These are phyloP conservation scores for Sordariomycetes sp. DNA, from an alignment of 2,329 filamentous ascomycete species.

Conservation along the genomic window DNA sequence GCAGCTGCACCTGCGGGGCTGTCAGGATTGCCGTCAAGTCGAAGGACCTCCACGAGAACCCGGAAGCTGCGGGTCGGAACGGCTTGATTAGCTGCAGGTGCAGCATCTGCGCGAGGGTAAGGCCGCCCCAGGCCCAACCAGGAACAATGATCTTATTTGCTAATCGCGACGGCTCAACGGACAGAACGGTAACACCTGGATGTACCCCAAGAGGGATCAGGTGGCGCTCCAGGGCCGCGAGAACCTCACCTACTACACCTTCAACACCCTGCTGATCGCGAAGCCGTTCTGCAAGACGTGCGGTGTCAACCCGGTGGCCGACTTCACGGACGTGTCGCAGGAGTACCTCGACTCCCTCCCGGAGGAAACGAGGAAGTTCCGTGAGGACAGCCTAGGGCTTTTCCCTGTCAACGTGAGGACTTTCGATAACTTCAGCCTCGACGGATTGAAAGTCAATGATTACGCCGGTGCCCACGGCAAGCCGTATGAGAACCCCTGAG, in stretches of 20 bases:
- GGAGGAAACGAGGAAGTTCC: background rate
- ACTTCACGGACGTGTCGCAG: slow-evolving; percentile 15
- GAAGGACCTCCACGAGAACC: slow-evolving; percentile 28
- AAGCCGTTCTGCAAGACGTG: slow-evolving; percentile 40
- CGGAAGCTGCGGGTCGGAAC: slow-evolving; percentile 9
- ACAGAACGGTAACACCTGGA: slow-evolving; percentile 25
- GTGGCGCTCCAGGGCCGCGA: slow-evolving; percentile 26
- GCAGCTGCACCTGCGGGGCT: slow-evolving; percentile 42
- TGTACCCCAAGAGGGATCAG: slow-evolving; percentile 27
- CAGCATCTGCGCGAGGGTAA: slow-evolving; percentile 34
- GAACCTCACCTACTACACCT: slow-evolving; percentile 29
- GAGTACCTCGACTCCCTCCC: slow-evolving; percentile 23
- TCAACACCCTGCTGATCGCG: slow-evolving; percentile 16
- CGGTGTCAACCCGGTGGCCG: slow-evolving; percentile 30
- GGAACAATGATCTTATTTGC: background rate
- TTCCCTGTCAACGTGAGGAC: slow-evolving; percentile 27
- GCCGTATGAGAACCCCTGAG: slow-evolving; percentile 29
- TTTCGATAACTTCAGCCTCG: slow-evolving; percentile 24
- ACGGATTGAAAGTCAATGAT: slow-evolving; percentile 12
- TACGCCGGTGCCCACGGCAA: slow-evolving; percentile 17
- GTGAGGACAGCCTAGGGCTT: slow-evolving; percentile 2
- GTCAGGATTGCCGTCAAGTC: slow-evolving; percentile 30
- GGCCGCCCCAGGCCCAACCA: background rate
- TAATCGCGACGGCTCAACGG: background rate
- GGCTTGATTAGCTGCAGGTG: slow-evolving; percentile 29